Conservation (phyloP, 164 flowering plant species). For the Magnolia changhungtana region DNA sequence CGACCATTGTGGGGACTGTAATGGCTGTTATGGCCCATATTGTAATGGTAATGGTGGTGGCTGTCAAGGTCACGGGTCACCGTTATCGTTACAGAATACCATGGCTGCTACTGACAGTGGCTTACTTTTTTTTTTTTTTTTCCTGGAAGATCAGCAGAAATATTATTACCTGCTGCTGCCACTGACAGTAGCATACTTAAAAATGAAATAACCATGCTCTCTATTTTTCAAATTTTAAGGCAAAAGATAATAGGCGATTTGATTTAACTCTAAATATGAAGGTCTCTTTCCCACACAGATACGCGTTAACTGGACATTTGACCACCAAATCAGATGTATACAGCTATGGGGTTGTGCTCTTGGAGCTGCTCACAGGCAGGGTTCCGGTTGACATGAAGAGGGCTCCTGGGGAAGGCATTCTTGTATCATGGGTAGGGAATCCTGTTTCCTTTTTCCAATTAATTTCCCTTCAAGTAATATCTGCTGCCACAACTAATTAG, state of each 20-base stretch:
- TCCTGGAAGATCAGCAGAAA: too few relatives aligned
- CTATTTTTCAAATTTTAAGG: background rate
- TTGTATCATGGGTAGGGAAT: conserved; percentile 83
- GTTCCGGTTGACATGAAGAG: conserved; percentile 89
- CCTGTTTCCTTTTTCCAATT: background rate
- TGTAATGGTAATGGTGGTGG: too few relatives aligned
- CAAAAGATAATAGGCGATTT: background rate
- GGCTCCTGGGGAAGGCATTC: conserved; percentile 80
- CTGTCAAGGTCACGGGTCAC: too few relatives aligned
- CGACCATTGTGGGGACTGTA: too few relatives aligned
- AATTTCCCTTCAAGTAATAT: background rate
- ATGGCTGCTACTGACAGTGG: too few relatives aligned
- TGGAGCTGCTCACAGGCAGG: conserved; percentile 94
- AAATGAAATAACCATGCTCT: background rate
- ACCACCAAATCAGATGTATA: conserved; percentile 98
- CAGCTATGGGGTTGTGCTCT: conserved; percentile 94
- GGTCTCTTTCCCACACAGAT: conserved; percentile 38
- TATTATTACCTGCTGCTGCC: too few relatives aligned
- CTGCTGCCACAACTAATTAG: background rate
- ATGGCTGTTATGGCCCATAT: too few relatives aligned
- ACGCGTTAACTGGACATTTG: conserved; percentile 94
- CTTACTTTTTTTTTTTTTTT: too few relatives aligned
- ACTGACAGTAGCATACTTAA: too few relatives aligned
- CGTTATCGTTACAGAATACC: too few relatives aligned
- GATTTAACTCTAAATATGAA: background rate